phyloP scores from a whole-genome alignment of 2,329 filamentous ascomycete species.

The Monilinia laxa region DNA sequence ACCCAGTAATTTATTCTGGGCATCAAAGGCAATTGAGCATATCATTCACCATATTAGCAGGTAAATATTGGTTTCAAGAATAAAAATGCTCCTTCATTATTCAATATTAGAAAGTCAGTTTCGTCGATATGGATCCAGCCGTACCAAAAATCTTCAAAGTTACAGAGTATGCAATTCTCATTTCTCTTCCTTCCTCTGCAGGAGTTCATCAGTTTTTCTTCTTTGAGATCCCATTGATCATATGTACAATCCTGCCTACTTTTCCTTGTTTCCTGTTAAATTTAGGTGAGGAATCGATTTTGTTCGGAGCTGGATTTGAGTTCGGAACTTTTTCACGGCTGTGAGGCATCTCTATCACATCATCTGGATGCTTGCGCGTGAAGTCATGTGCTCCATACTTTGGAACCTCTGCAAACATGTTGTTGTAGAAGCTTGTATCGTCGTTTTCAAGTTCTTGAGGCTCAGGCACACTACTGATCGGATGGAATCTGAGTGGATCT shows the following conservation, averaged over 20 bases:
- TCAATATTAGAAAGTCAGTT: background rate
- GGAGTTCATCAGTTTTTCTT: background rate
- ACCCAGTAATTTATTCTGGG: background rate
- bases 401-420: background rate
- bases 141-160: background rate
- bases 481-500: background rate
- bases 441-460: background rate
- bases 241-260: background rate
- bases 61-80: background rate
- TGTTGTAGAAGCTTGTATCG: background rate
- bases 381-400: slow-evolving; percentile 2
- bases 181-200: no score
- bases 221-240: background rate
- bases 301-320: background rate
- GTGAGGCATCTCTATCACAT: background rate
- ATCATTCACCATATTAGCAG: background rate
- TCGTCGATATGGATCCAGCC: background rate
- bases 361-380: background rate
- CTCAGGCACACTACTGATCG: fast-evolving
- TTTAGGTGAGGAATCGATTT: background rate
- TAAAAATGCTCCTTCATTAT: background rate
- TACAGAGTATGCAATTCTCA: background rate
- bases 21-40: background rate
- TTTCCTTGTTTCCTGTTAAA: background rate
- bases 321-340: background rate